Evolutionary conservation across 306 rosid species (phyloP).

Genomic region (Castanopsis chinensis): DNA sequence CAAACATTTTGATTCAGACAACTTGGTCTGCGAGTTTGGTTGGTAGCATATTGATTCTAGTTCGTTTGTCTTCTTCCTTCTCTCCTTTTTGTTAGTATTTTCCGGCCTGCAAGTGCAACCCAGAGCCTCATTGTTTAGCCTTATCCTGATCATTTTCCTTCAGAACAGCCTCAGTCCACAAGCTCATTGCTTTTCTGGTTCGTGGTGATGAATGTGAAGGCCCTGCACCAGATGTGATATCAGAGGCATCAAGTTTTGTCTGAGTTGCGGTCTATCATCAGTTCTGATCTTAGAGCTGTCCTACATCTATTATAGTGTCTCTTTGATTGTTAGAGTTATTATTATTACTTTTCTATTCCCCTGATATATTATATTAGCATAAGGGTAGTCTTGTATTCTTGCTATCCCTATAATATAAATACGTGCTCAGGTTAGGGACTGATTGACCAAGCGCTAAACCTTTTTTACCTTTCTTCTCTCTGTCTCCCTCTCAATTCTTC

Average conservation of each 20-base stretch:
- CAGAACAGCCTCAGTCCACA: neutral
- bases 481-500: no score
- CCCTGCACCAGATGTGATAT: neutral
- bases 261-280: neutral
- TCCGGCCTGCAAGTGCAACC: neutral
- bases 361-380: no score
- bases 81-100: neutral
- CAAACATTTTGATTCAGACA: neutral
- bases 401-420: no score
- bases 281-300: neutral
- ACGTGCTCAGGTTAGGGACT: no score
- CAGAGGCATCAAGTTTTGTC: neutral
- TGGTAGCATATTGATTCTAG: neutral
- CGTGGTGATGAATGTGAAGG: neutral
- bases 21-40: neutral
- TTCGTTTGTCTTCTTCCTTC: neutral
- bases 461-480: no score
- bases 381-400: no score
- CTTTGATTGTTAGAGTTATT: no score
- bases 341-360: no score
- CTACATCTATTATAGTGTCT: neutral
- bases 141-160: neutral
- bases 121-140: neutral
- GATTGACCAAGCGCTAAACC: no score
- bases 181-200: neutral